phyloP scores from a whole-genome alignment of 2,329 filamentous ascomycete species.

The Cladosporium oxysporum region DNA sequence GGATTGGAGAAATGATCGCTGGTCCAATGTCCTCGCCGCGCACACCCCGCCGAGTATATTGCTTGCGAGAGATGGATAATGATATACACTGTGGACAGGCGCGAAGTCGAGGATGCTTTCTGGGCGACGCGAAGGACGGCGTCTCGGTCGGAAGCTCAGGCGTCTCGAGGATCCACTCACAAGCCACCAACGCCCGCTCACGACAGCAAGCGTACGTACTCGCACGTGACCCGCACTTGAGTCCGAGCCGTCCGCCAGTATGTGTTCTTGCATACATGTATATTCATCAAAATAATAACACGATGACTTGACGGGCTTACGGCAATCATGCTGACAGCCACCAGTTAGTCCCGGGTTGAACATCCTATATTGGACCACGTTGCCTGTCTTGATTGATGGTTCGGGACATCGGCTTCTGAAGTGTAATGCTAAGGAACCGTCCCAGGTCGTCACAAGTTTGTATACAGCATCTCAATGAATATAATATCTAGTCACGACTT shows the following conservation, averaged over 20 bases:
- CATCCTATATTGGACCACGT: not conserved
- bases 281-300: not conserved
- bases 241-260: not conserved
- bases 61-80: conserved; percentile 9
- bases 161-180: not conserved
- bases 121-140: not conserved
- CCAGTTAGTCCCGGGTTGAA: not conserved
- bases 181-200: not conserved
- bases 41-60: conserved; percentile 1
- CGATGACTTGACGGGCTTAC: not conserved
- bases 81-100: conserved; percentile 5
- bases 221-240: not conserved
- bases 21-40: not conserved
- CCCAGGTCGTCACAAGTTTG: not conserved
- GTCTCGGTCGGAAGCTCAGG: not conserved
- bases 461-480: not conserved
- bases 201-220: not conserved
- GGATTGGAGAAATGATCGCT: not conserved
- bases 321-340: not conserved
- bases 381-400: not conserved
- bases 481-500: not conserved
- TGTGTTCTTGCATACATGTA: not conserved
- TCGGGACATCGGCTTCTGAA: not conserved
- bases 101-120: not conserved
- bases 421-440: not conserved